Percentiles rank a stretch among this genome's conserved stretches.
Evolutionary conservation across 768 basidiomycete species (phyloP).

Genomic region (Leccinum aurantiacum): DNA sequence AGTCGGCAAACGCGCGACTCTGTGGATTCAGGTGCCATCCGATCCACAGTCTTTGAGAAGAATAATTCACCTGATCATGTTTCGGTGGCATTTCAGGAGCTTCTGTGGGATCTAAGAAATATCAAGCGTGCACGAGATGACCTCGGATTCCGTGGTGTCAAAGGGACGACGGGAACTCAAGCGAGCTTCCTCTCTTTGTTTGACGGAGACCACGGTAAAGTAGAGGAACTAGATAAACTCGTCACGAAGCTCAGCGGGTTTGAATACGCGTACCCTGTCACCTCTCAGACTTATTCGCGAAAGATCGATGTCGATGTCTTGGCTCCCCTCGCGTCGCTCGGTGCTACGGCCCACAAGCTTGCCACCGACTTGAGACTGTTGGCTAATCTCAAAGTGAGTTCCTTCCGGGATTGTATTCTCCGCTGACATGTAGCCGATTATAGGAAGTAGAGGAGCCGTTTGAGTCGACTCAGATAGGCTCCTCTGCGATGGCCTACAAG

Average conservation of each 20-base stretch:
- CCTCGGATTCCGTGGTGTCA: conserved; percentile 95
- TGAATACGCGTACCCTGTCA: conserved; percentile 93
- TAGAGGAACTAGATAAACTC: conserved; percentile 82
- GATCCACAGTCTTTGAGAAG: conserved; percentile 1
- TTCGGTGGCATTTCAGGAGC: conserved; percentile 51
- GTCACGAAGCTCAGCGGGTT: conserved; percentile 94
- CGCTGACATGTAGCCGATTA: conserved; percentile 2
- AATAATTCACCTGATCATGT: neutral
- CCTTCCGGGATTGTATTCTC: neutral
- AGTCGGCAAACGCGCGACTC: conserved; percentile 92
- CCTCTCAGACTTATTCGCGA: conserved; percentile 97
- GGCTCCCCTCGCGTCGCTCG: conserved; percentile 83
- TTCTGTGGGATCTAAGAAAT: conserved; percentile 95
- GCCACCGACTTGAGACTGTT: conserved; percentile 93
- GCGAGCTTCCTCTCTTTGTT: conserved; percentile 94
- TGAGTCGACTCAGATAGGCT: conserved; percentile 97
- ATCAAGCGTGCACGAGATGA: conserved; percentile 87
- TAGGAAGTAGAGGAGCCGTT: conserved; percentile 98
- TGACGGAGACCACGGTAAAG: conserved; percentile 94
- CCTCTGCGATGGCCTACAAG: conserved; percentile 98
- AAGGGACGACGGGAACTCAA: conserved; percentile 99
- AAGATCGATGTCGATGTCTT: conserved; percentile 96
- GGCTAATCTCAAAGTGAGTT: conserved; percentile 82
- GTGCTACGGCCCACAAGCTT: conserved; percentile 97
- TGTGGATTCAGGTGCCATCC: conserved; percentile 84